These are phyloP conservation scores for Pseudoturritis turrita DNA, from an alignment of 345 rosid genomes.

Conservation along the genomic window DNA sequence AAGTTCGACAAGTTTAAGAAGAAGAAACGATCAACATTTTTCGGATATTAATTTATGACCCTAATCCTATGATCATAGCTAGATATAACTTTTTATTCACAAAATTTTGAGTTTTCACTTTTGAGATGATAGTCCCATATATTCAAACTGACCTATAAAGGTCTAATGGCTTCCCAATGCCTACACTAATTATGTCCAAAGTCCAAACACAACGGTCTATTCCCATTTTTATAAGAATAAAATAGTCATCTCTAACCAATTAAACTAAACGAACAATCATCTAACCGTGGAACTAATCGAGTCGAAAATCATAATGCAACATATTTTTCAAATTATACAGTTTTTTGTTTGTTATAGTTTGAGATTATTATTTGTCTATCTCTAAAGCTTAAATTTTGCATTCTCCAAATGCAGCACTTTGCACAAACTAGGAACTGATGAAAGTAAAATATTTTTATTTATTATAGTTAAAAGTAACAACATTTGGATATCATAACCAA, in stretches of 20 bases:
- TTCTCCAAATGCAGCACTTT: background rate
- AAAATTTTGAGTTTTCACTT: conserved; percentile 10
- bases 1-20: background rate
- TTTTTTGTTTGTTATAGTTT: background rate
- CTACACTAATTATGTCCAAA: background rate
- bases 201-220: background rate
- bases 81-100: background rate
- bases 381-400: background rate
- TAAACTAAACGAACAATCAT: background rate
- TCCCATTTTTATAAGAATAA: background rate
- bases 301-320: background rate
- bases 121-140: background rate
- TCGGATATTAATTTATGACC: background rate
- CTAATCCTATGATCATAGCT: background rate
- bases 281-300: background rate
- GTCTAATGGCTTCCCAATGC: background rate
- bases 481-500: background rate
- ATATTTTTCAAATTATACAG: background rate
- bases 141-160: background rate
- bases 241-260: background rate
- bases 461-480: background rate
- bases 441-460: background rate
- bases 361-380: background rate
- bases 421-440: background rate
- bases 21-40: background rate